These are phyloP conservation scores for Paracamarosporium sp. DNA, from an alignment of 2,329 filamentous ascomycete species.

Conservation along the genomic window DNA sequence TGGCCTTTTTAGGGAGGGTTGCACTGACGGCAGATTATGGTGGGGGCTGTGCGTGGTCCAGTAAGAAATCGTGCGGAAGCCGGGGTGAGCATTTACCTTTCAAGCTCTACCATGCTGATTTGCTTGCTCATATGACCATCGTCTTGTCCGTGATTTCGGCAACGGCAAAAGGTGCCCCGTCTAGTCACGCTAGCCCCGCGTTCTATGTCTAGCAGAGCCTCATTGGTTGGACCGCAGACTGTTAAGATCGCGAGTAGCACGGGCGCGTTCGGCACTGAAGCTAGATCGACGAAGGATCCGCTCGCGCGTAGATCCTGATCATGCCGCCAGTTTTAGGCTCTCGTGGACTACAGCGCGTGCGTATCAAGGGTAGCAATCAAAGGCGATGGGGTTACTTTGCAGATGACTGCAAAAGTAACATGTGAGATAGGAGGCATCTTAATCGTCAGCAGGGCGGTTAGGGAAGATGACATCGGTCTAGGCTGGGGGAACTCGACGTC, in stretches of 20 bases:
- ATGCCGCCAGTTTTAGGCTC: background rate
- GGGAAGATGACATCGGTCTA: background rate
- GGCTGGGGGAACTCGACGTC: background rate
- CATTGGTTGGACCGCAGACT: background rate
- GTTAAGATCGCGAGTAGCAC: background rate
- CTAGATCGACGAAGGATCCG: background rate
- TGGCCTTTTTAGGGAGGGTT: constrained; percentile 2
- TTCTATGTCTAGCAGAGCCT: background rate
- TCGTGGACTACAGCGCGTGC: background rate
- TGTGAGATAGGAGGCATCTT: background rate
- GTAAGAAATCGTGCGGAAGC: background rate
- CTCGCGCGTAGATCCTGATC: background rate
- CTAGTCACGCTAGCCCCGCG: constrained; percentile 1
- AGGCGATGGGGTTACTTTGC: background rate
- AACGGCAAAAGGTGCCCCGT: background rate
- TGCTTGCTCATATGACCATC: constrained; percentile 4
- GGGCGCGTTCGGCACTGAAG: background rate
- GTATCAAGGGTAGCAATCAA: too few species aligned
- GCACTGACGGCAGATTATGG: background rate
- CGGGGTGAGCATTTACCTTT: background rate
- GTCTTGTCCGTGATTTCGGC: constrained; percentile 1
- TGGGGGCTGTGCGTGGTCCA: background rate
- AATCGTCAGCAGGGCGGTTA: background rate
- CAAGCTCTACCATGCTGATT: background rate
- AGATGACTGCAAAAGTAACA: background rate